These are phyloP conservation scores for Lachancea quebecensis DNA, from an alignment of 805 yeast genomes.

Conservation along the genomic window DNA sequence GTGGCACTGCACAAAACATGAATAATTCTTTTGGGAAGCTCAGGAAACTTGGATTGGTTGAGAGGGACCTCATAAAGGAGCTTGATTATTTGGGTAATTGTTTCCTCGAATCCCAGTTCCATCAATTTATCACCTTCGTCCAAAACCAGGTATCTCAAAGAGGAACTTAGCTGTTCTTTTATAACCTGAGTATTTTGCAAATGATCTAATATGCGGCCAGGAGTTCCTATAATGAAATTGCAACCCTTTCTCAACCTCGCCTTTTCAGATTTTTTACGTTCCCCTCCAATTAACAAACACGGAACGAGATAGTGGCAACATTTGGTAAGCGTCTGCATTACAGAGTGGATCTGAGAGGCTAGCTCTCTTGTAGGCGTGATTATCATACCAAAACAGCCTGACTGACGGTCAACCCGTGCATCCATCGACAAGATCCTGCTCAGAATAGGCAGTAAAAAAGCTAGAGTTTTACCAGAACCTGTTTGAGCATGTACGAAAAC, in stretches of 20 bases:
- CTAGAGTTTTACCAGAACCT: constrained; percentile 94
- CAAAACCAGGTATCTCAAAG: constrained; percentile 77
- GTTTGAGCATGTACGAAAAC: constrained; percentile 93
- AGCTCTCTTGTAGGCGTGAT: constrained; percentile 93
- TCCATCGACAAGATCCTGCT: constrained; percentile 57
- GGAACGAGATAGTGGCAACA: constrained; percentile 89
- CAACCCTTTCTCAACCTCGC: constrained; percentile 94
- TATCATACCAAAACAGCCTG: constrained; percentile 85
- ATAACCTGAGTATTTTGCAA: constrained; percentile 79
- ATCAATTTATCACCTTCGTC: constrained; percentile 97
- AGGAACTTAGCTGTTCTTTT: constrained; percentile 46
- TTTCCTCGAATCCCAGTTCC: constrained; percentile 95
- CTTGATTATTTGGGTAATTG: constrained; percentile 67
- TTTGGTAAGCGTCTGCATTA: constrained; percentile 62
- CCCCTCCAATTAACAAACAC: constrained; percentile 96
- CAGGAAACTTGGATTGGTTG: constrained; percentile 38
- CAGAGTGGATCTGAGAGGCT: constrained; percentile 82
- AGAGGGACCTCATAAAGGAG: constrained; percentile 44
- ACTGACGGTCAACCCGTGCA: constrained; percentile 43
- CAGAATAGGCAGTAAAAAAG: constrained; percentile 79
- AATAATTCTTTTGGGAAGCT: constrained; percentile 62
- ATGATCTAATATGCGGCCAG: constrained; percentile 94
- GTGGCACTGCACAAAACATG: constrained; percentile 94
- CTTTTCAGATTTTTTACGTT: constrained; percentile 93
- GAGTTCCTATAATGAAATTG: constrained; percentile 92